Evolutionary conservation across 768 basidiomycete genomes (phyloP), one percentile per base, ranked within the genome.

Genomic region (Sistotremastrum suecicum): DNA sequence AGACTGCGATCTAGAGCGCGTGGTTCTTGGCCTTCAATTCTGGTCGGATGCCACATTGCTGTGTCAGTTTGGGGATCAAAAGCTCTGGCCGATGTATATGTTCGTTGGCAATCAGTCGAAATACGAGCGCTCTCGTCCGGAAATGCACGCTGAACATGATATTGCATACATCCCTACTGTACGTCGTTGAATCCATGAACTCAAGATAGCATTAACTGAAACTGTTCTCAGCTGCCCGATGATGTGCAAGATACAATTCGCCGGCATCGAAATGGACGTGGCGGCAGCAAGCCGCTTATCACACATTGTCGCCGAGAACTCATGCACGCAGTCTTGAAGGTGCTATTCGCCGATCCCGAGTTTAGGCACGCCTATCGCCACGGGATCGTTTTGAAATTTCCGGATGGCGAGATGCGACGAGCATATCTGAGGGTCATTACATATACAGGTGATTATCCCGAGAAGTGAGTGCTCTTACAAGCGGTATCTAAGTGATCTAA

Each of bases 401-500:
- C 28, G 4, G 62, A 65, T 41, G 58, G 60, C 0, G 40, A 63
- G 2, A 7, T 4, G 5, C 33, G 60, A 9, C 45, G 51, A 2
- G 1, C 63, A 1, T 63, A 50, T 42, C 55, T 56, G 7, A 49
- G 55, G 0, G 42, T 64, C 34, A 54, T 62, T 38, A 52, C 54
- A 2, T 60, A 63, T 39, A 58, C 59, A 0, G 63, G 59, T 0
- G 59, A 65, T 45, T 65, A 65, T 48, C 62, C 61, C 0, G 61
- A 66, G 34, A 66, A 64, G 66, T 65, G 46, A 8, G 54, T 48
- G n/a, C 37, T 8, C n/a, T 41, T 31, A 8, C 2, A 5, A 34
- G 5, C n/a, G 36, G 7, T 1, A 35, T 43, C 5, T 32, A n/a
- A 11, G 10, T 33, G 33, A 9, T 9, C 39, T 4, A 37, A 5